Evolutionary conservation across 208 protist species (phyloP), one percentile per base, ranked within the genome.

Genomic region (Trypanosoma lewisi): DNA sequence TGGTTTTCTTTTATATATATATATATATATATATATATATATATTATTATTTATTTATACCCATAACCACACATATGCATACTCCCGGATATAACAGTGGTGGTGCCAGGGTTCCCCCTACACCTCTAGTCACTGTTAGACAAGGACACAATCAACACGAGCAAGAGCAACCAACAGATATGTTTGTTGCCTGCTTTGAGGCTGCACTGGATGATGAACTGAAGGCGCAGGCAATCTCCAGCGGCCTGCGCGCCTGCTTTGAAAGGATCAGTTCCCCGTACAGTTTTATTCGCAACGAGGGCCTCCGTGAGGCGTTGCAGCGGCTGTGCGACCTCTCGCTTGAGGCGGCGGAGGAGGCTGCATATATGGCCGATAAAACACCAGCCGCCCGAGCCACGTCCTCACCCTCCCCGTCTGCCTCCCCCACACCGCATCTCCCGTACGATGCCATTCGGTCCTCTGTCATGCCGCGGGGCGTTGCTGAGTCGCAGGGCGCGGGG

Each of bases 191-290:
- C 8, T 80, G 72, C 25, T 93, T 90, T 60, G 59, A 86, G 49
- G 66, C 73, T 36, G 78, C 79, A 11, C 56, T 87, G 19, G 63
- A 60, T 47, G 77, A 82, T 19, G 83, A 87, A 27, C 58, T 75
- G 8, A 57, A 61, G 14, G 81, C 87, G 55, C 75, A 75, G n/a
- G 73, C 76, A 31, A 65, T 93, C 11, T 74, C 80, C 16, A 73
- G 74, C 25, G 66, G 67, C 56, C 65, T 93, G 34, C 78, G 78
- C 1, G 49, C n/a, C 34, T 80, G 66, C 47, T 71, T 81, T 59
- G 67, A 78, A 28, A 86, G 86, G 65, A 78, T 90, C 36, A 70
- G 73, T 25, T 90, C 83, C 8, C 78, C 75, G 8, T 85, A 89
- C 48, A 65, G 72, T 53, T 48, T 70, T 21, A 68, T 83, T 9